phyloP scores from a whole-genome alignment of 345 rosid species.

The Dovyalis caffra region DNA sequence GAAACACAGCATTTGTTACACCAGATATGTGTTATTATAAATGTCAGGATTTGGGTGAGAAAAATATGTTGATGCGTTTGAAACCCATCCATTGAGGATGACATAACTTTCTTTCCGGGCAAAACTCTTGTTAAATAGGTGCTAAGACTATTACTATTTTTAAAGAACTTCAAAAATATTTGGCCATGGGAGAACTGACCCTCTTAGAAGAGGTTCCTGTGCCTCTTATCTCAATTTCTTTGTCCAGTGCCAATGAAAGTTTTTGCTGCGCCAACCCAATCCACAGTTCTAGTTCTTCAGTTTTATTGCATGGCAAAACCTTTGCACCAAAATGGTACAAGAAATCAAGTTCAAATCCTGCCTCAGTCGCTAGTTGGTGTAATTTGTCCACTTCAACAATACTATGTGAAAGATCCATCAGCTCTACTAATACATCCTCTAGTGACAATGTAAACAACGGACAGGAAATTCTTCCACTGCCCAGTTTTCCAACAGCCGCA shows the following conservation, averaged over 20 bases:
- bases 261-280: constrained; percentile 63
- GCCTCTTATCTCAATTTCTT: constrained; percentile 31
- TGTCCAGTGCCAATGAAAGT: constrained; percentile 48
- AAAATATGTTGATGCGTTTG: not conserved
- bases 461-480: constrained; percentile 41
- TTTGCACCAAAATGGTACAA: constrained; percentile 56
- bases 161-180: too few relatives aligned
- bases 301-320: constrained; percentile 39
- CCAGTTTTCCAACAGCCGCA: constrained; percentile 50
- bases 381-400: constrained; percentile 53
- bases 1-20: not conserved
- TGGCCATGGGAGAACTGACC: constrained; percentile 27
- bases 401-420: constrained; percentile 50
- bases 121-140: not conserved
- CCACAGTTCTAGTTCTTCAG: constrained; percentile 69
- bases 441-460: constrained; percentile 29
- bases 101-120: not conserved
- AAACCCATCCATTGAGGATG: not conserved
- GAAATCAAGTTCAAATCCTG: constrained; percentile 62
- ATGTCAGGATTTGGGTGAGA: not conserved
- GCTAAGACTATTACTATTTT: not conserved
- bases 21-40: not conserved
- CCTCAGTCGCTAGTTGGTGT: constrained; percentile 53
- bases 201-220: constrained; percentile 25
- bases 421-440: constrained; percentile 43